Conservation (phyloP, 441 rosid species). For the Manihot esculenta region DNA sequence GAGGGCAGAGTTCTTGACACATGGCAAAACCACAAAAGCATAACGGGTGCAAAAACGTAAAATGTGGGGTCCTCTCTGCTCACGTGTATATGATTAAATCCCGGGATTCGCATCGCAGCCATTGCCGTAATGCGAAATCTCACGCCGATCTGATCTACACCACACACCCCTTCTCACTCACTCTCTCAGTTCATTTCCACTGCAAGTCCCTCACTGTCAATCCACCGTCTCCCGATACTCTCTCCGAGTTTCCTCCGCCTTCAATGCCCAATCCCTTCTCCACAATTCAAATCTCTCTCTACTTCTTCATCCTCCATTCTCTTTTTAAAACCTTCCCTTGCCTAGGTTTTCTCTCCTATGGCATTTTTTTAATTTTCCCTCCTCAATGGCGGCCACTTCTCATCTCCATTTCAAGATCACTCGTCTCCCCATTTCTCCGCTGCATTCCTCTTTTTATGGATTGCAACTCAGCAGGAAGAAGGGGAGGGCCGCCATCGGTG, state of each 20-base stretch:
- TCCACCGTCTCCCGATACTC: slow-evolving; percentile 19
- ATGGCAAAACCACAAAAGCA: slow-evolving; percentile 20
- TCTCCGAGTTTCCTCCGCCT: slow-evolving; percentile 18
- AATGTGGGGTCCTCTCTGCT: slow-evolving; percentile 20
- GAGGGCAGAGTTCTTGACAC: slow-evolving; percentile 5
- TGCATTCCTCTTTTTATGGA: slow-evolving; percentile 23
- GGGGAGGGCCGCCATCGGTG: slow-evolving; percentile 15
- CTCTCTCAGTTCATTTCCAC: not conserved
- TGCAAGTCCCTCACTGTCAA: slow-evolving; percentile 9
- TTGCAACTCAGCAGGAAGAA: slow-evolving; percentile 33
- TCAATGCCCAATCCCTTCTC: not conserved
- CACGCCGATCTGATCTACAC: slow-evolving; percentile 27
- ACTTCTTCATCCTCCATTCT: not conserved
- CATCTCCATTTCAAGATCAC: slow-evolving; percentile 46
- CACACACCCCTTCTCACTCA: not conserved
- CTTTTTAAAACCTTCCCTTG: not conserved
- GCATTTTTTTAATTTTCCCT: slow-evolving; percentile 35
- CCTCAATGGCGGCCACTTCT: slow-evolving; percentile 50
- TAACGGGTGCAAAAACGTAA: slow-evolving; percentile 5
- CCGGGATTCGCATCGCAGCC: slow-evolving; percentile 29
- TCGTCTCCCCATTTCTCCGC: slow-evolving; percentile 24
- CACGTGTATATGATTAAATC: slow-evolving; percentile 31
- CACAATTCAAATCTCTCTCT: not conserved
- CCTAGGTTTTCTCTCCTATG: slow-evolving; percentile 32
- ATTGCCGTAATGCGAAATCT: not conserved